Conservation (phyloP, 345 rosid genomes). For the Carallia pectinifolia region DNA sequence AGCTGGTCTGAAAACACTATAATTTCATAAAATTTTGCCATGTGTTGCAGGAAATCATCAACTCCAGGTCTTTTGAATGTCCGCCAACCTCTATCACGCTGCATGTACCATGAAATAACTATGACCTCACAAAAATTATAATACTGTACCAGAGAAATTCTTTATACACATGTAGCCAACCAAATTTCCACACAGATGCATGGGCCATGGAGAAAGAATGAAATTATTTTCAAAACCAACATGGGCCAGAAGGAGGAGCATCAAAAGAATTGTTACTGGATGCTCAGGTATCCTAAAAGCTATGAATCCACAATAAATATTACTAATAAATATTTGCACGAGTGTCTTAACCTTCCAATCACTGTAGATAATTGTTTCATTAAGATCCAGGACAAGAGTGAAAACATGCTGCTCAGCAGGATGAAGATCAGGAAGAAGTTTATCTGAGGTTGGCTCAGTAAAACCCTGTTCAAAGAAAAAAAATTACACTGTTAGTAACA, state of each 20-base stretch:
- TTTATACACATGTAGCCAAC: neutral
- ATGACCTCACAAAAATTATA: neutral
- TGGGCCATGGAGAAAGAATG: too few relatives aligned
- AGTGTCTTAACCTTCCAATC: conserved; percentile 80
- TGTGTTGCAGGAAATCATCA: conserved; percentile 91
- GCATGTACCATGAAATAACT: conserved; percentile 20
- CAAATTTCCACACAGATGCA: too few relatives aligned
- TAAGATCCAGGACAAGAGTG: conserved; percentile 93
- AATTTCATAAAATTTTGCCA: conserved; percentile 76
- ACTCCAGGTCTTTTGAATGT: conserved; percentile 99
- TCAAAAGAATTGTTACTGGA: too few relatives aligned
- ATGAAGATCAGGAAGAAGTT: conserved; percentile 97
- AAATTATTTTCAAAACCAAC: too few relatives aligned
- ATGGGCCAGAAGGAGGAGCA: too few relatives aligned
- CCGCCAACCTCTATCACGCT: conserved; percentile 99
- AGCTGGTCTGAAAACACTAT: conserved; percentile 81
- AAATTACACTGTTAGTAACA: neutral
- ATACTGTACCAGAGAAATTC: conserved; percentile 8
- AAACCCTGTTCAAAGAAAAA: conserved; percentile 47
- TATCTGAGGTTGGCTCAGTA: conserved; percentile 92
- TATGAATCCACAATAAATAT: neutral
- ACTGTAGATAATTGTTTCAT: conserved; percentile 81
- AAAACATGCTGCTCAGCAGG: conserved; percentile 80
- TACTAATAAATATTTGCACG: neutral
- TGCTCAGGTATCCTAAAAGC: too few relatives aligned